Evolutionary conservation across 257 asterid species (phyloP).

Genomic region (Solanum infundibuliforme): DNA sequence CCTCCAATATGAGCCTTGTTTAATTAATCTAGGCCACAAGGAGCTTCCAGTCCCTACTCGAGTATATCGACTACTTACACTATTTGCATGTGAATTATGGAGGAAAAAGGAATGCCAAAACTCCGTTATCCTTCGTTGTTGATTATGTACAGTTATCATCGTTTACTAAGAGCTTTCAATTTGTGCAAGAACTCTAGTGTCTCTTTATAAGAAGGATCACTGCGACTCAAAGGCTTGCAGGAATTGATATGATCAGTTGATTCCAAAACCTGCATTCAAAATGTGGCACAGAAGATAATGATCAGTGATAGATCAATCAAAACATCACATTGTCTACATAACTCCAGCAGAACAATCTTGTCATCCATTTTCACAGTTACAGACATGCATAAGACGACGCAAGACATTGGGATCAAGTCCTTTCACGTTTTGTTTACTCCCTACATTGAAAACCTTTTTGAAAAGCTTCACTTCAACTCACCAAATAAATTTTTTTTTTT

Average conservation of each 20-base stretch:
- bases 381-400: background rate
- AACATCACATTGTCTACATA: background rate
- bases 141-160: constrained; percentile 8
- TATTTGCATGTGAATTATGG: background rate
- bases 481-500: too few species aligned
- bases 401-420: background rate
- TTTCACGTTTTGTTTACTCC: background rate
- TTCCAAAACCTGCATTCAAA: constrained; percentile 69
- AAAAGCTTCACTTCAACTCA: background rate
- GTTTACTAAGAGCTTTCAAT: constrained; percentile 45
- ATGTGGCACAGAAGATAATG: background rate
- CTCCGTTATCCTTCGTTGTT: background rate
- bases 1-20: background rate
- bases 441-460: background rate
- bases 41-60: background rate
- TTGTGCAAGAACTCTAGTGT: constrained; percentile 69
- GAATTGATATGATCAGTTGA: constrained; percentile 95
- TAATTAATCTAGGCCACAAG: background rate
- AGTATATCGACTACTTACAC: background rate
- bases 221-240: constrained; percentile 83
- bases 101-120: background rate
- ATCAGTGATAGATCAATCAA: background rate
- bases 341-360: background rate
- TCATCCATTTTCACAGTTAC: background rate
- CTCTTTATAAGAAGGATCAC: constrained; percentile 82